Percentiles rank a stretch among this genome's conserved stretches.
phyloP scores from a whole-genome alignment of 176 grass and related monocot species.

The Canna indica region DNA sequence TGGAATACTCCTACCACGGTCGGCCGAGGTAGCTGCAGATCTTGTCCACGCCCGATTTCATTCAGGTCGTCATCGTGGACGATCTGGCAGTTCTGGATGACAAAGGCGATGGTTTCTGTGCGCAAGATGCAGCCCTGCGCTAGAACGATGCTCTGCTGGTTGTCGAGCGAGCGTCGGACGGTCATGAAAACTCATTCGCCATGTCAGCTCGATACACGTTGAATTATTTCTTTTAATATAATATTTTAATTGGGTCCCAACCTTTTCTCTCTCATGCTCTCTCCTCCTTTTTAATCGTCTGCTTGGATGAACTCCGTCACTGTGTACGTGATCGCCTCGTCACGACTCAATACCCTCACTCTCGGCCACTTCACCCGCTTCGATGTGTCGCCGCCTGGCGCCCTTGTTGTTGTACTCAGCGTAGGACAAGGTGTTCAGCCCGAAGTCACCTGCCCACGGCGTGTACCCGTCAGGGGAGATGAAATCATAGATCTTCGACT shows the following conservation, averaged over 20 bases:
- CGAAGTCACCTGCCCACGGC: slow-evolving; percentile 74
- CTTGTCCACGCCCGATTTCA: slow-evolving; percentile 15
- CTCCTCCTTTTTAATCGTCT: too few relatives aligned
- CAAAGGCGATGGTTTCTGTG: slow-evolving; percentile 65
- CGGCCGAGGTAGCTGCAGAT: slow-evolving; percentile 62
- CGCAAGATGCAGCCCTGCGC: slow-evolving; percentile 60
- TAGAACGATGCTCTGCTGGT: slow-evolving; percentile 75
- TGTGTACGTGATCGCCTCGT: slow-evolving; percentile 42
- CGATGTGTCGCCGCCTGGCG: slow-evolving; percentile 27
- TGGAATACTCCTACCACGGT: slow-evolving; percentile 68
- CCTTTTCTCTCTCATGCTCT: too few relatives aligned
- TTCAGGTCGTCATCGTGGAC: slow-evolving; percentile 33
- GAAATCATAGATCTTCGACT: slow-evolving; percentile 54
- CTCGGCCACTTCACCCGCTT: slow-evolving; percentile 54
- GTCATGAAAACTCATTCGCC: too few relatives aligned
- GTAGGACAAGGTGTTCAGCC: slow-evolving; percentile 66
- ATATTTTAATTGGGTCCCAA: too few relatives aligned
- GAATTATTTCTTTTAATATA: too few relatives aligned
- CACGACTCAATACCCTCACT: slow-evolving; percentile 37
- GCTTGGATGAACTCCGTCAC: slow-evolving; percentile 52
- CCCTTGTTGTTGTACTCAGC: slow-evolving; percentile 69
- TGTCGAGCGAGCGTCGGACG: slow-evolving; percentile 57
- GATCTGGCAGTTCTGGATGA: slow-evolving; percentile 77
- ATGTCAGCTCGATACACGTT: too few relatives aligned
- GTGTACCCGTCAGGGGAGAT: slow-evolving; percentile 66